Conservation (phyloP, 768 basidiomycete genomes). For the Tricholoma hemisulphureum region DNA sequence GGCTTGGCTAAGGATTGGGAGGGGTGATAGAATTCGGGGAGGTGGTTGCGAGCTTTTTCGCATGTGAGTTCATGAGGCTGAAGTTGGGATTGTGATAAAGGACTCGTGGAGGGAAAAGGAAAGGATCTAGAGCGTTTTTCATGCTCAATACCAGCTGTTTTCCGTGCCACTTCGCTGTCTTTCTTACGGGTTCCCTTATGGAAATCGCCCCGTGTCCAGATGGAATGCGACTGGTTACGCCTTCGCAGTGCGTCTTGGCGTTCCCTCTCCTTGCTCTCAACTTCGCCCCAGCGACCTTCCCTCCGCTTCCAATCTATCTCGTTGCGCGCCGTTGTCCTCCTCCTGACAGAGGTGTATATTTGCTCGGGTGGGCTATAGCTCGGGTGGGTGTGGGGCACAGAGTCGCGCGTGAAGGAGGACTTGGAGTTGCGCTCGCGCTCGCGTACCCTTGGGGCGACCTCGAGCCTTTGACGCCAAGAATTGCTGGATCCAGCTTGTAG, state of each 20-base stretch:
- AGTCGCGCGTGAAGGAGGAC: neutral
- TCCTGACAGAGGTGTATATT: neutral
- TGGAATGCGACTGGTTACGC: neutral
- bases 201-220: neutral
- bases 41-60: neutral
- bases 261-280: neutral
- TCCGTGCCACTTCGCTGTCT: neutral
- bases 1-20: neutral
- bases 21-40: constrained; percentile 9
- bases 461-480: neutral
- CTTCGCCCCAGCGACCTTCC: neutral
- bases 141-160: neutral
- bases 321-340: neutral
- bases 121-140: neutral
- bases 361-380: neutral
- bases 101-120: neutral
- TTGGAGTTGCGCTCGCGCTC: neutral
- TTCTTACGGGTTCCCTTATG: neutral
- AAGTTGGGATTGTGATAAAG: neutral
- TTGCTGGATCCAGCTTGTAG: constrained; percentile 5
- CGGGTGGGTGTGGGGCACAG: neutral
- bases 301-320: neutral
- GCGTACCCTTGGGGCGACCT: neutral
- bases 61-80: neutral
- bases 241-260: neutral